phyloP scores from a whole-genome alignment of 2,329 filamentous ascomycete species.

The Zasmidium angulare region DNA sequence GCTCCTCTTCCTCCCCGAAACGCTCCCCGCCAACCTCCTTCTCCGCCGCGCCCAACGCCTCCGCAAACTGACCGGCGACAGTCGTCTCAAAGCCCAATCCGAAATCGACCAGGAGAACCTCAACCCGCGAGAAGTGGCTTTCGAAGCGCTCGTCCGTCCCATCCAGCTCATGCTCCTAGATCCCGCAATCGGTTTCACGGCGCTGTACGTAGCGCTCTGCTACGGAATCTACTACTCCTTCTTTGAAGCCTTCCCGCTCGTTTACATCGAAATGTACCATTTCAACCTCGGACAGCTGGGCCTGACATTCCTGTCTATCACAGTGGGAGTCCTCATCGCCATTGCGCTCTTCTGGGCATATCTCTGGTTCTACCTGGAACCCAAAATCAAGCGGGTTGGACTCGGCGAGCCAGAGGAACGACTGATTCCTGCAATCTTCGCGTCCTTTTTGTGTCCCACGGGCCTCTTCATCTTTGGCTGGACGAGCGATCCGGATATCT shows the following conservation, averaged over 20 bases:
- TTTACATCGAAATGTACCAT: constrained; percentile 42
- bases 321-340: constrained; percentile 30
- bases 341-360: constrained; percentile 29
- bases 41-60: constrained; percentile 62
- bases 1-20: constrained; percentile 62
- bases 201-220: constrained; percentile 34
- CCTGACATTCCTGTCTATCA: constrained; percentile 36
- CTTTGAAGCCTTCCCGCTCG: constrained; percentile 41
- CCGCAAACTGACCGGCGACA: constrained; percentile 59
- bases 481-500: constrained; percentile 29
- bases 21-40: constrained; percentile 59
- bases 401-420: constrained; percentile 28
- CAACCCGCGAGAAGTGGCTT: constrained; percentile 47
- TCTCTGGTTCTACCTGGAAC: constrained; percentile 29
- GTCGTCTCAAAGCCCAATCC: constrained; percentile 58
- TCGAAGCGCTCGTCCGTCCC: constrained; percentile 55
- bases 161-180: constrained; percentile 35
- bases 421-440: constrained; percentile 30
- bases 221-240: constrained; percentile 39
- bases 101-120: constrained; percentile 64
- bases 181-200: constrained; percentile 34
- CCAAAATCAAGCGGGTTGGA: constrained; percentile 23
- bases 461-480: constrained; percentile 37
- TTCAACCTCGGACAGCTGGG: constrained; percentile 40
- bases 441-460: constrained; percentile 28